Evolutionary conservation across 305 asterid species (phyloP).

Genomic region (Petunia hybrid): DNA sequence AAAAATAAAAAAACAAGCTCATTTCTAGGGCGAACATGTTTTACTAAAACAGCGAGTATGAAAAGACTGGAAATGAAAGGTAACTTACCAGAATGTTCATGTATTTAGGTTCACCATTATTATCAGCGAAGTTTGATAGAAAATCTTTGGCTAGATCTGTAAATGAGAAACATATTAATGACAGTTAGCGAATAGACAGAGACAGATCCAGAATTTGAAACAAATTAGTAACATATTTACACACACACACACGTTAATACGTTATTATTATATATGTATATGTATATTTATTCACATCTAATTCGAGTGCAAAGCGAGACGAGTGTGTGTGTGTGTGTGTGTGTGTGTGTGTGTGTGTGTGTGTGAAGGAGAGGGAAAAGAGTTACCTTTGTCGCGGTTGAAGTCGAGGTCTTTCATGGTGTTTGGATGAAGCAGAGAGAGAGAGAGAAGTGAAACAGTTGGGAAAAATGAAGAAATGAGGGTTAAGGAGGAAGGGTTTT

Average conservation of each 20-base stretch:
- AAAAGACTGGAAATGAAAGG: neutral
- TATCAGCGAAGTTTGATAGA: conserved; percentile 70
- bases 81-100: conserved; percentile 68
- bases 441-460: conserved; percentile 15
- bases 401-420: conserved; percentile 66
- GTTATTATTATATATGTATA: no score
- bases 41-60: neutral
- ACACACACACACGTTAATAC: neutral
- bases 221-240: neutral
- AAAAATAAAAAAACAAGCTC: neutral
- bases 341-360: neutral
- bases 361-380: neutral
- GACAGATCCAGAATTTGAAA: conserved; percentile 27
- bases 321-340: neutral
- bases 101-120: conserved; percentile 78
- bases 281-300: no score
- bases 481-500: neutral
- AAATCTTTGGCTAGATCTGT: conserved; percentile 82
- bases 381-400: conserved; percentile 71
- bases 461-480: conserved; percentile 5
- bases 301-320: neutral
- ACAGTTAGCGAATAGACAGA: conserved; percentile 15
- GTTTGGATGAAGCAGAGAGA: conserved; percentile 22
- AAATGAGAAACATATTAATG: conserved; percentile 16
- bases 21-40: neutral